Evolutionary conservation across 306 rosid genomes (phyloP), one percentile per base, ranked within the genome.

Genomic region (Casuarina glauca): DNA sequence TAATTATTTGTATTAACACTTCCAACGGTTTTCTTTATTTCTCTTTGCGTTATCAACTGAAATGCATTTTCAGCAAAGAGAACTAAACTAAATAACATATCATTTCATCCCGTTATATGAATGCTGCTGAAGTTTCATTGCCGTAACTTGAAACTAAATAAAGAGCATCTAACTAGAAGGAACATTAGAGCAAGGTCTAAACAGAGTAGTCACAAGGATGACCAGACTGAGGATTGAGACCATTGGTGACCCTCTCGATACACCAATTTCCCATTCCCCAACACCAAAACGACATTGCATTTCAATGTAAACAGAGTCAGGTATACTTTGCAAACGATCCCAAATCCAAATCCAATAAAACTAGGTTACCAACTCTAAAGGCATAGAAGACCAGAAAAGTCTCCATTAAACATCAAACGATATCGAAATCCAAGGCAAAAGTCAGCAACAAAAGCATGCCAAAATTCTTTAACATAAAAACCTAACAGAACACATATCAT

Each of bases 161-260:
- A 9, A 19, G 3, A 2, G 6, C 50, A 66, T 66, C 49, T 7
- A 66, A 3, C 13, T 41, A 66, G 71, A 66, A 66, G 7, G 49
- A 17, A 66, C 6, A 66, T 35, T 41, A 42, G 16, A 4, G 5
- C 49, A 5, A 15, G 17, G 76, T 10, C 91, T 80, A 82, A 78
- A 85, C 50, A 74, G 78, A 78, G 44, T 77, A 51, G 73, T 75
- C 84, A 89, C 89, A 85, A 39, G 82, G 85, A 20, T 62, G 86
- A 26, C 86, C 84, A 42, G 86, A 82, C 81, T 78, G 52, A 32
- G 84, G 82, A 73, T 80, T 87, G 66, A 83, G 81, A 44, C 86
- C 91, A 45, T 85, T 76, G 19, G 85, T 16, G 49, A 10, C 50
- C 35, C n/a, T 43, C 32, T 4, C 35, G 42, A 42, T 8, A 66